Evolutionary conservation across 192 early-diverging fungal species (phyloP), one percentile per base, ranked within the genome.

Genomic region (Coemansia umbellata): DNA sequence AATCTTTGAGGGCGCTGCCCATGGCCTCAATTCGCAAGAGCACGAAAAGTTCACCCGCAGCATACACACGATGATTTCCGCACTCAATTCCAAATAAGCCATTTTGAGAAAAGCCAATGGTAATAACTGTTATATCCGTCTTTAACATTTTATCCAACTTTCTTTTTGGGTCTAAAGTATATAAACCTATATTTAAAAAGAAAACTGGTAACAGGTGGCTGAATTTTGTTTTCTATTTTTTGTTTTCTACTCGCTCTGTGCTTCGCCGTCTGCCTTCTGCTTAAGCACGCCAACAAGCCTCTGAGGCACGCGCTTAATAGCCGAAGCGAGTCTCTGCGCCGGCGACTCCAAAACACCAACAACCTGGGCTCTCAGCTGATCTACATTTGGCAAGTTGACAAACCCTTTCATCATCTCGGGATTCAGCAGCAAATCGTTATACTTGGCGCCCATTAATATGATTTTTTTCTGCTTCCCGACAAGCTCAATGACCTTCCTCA

Each of bases 361-460:
- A 13, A 74, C 37, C 63, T 79, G 71, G 7, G 66, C 66, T 15
- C 71, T 67, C 32, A 74, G 50, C 44, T 55, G 47, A 40, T 64
- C 66, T 11, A 74, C 60, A 1, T 23, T 9, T 1, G 78, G 71
- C 53, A 79, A 24, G 6, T 47, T 50, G 18, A 65, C 70, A 60
- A 79, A 55, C 19, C 49, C 62, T 45, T 48, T 44, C 32, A 70
- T 35, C 66, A 79, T 68, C 17, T 31, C 26, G 8, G 56, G 53
- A 31, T 74, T 74, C 31, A 79, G 43, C 56, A 79, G 30, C 27
- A 50, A 47, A 30, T 70, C 49, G 19, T 54, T 63, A 24, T 58
- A 58, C 33, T 60, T 64, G 17, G 69, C 78, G 31, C 78, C 78
- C 44, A 74, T 51, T 21, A 74, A 21, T 10, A 79, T 23, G 15